Evolutionary conservation across 495 filamentous ascomycete species (phyloP).

Genomic region (Aspergillus ellipticus): DNA sequence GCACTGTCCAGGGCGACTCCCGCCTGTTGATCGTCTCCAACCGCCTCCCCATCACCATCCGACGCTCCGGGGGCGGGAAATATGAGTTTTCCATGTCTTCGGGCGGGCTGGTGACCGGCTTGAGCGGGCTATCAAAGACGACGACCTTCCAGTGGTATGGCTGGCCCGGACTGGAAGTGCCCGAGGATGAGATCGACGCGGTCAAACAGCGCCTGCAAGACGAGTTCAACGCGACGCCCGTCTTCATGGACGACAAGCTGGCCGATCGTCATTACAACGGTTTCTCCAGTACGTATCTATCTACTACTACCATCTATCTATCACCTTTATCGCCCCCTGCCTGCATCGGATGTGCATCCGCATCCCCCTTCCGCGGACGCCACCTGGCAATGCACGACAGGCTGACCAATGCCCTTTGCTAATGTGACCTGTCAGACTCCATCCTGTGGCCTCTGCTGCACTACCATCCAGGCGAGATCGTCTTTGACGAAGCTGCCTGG

Average conservation of each 20-base stretch:
- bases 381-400: constrained; percentile 1
- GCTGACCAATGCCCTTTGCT: not conserved
- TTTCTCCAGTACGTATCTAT: constrained; percentile 76
- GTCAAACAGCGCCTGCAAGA: constrained; percentile 66
- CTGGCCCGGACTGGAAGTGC: constrained; percentile 88
- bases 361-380: not conserved
- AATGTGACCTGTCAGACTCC: constrained; percentile 57
- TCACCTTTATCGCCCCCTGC: not conserved
- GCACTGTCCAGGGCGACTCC: constrained; percentile 26
- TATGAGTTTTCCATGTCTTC: constrained; percentile 95
- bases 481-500: constrained; percentile 93
- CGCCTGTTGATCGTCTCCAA: constrained; percentile 85
- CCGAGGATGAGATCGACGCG: constrained; percentile 60
- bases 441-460: constrained; percentile 98
- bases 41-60: constrained; percentile 91
- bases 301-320: no score
- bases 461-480: constrained; percentile 97
- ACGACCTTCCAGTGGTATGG: constrained; percentile 97
- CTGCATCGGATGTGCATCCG: constrained; percentile 1
- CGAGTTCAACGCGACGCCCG: constrained; percentile 68
- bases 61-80: constrained; percentile 74
- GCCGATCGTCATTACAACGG: constrained; percentile 83
- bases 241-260: constrained; percentile 75
- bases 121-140: constrained; percentile 87
- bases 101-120: constrained; percentile 84